phyloP scores from a whole-genome alignment of 352 stramenopile genomes.

The Thalassiosira gravida region DNA sequence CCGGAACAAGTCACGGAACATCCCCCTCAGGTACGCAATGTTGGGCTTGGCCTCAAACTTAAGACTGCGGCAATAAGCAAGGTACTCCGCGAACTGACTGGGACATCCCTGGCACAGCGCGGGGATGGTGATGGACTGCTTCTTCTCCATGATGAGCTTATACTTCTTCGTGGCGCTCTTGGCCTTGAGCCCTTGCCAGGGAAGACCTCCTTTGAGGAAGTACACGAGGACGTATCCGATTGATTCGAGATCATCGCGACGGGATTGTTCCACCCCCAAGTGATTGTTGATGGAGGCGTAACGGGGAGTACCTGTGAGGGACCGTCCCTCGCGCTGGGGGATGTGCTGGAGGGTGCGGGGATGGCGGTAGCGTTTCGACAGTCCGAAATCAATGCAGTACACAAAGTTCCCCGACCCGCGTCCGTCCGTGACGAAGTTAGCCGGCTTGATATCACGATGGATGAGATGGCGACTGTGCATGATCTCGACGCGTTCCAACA shows the following conservation, averaged over 20 bases:
- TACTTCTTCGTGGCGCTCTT: conserved; percentile 91
- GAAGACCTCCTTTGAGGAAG: conserved; percentile 90
- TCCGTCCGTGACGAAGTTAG: conserved; percentile 92
- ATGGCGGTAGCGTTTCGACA: conserved; percentile 91
- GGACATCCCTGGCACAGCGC: conserved; percentile 86
- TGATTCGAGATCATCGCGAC: conserved; percentile 96
- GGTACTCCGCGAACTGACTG: conserved; percentile 88
- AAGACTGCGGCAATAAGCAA: conserved; percentile 90
- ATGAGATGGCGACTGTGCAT: conserved; percentile 91
- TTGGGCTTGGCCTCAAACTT: conserved; percentile 94
- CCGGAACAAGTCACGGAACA: conserved; percentile 88
- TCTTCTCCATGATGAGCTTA: conserved; percentile 99
- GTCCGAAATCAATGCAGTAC: conserved; percentile 93
- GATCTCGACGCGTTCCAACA: conserved; percentile 91
- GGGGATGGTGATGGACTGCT: conserved; percentile 95
- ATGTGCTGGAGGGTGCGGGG: conserved; percentile 92
- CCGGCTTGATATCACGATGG: conserved; percentile 93
- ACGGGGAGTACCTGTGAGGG: conserved; percentile 93
- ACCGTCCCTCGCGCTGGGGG: conserved; percentile 90
- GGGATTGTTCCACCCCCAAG: conserved; percentile 96
- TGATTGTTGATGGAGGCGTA: conserved; percentile 99
- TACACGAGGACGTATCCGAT: conserved; percentile 91
- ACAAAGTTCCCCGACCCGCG: conserved; percentile 85
- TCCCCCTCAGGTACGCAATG: conserved; percentile 90
- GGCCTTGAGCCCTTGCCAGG: conserved; percentile 97